A percentile compares a stretch with the other conserved stretches of the same genome.
Conservation (phyloP, 2,329 filamentous ascomycete species). For the Teratosphaeria viscida region DNA sequence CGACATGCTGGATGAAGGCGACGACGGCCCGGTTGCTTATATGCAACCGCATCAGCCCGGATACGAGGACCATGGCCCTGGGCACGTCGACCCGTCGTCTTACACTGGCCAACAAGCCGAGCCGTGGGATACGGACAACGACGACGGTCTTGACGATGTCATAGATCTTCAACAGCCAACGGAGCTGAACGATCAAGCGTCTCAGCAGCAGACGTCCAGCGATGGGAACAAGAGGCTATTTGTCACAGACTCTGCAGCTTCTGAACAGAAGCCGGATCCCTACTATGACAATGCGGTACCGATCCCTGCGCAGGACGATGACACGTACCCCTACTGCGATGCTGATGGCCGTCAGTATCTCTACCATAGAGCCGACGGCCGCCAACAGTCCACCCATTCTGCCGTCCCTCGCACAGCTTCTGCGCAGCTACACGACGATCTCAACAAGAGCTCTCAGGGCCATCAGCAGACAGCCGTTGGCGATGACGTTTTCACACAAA, state of each 20-base stretch:
- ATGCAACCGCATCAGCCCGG: background rate
- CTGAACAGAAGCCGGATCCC: background rate
- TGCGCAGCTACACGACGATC: background rate
- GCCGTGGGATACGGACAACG: background rate
- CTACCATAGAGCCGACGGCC: background rate
- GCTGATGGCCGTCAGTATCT: background rate
- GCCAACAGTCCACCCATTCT: background rate
- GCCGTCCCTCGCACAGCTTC: background rate
- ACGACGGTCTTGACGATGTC: background rate
- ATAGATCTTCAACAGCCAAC: background rate
- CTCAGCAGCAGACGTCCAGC: background rate
- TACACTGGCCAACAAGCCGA: background rate
- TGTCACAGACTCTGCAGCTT: background rate
- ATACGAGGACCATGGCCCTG: background rate
- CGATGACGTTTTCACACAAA: background rate
- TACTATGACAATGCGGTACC: background rate
- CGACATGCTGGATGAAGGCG: slow-evolving; percentile 4
- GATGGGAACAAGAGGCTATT: background rate
- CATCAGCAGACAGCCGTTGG: background rate
- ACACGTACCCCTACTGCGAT: background rate
- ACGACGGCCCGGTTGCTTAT: background rate
- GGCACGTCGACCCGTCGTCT: slow-evolving; percentile 1
- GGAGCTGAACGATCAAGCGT: background rate
- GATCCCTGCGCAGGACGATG: background rate
- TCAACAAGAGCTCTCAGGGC: background rate